Percentiles rank a stretch among this genome's conserved stretches.
Evolutionary conservation across 108 stramenopile species (phyloP).

Genomic region (Nitzschia putrida): DNA sequence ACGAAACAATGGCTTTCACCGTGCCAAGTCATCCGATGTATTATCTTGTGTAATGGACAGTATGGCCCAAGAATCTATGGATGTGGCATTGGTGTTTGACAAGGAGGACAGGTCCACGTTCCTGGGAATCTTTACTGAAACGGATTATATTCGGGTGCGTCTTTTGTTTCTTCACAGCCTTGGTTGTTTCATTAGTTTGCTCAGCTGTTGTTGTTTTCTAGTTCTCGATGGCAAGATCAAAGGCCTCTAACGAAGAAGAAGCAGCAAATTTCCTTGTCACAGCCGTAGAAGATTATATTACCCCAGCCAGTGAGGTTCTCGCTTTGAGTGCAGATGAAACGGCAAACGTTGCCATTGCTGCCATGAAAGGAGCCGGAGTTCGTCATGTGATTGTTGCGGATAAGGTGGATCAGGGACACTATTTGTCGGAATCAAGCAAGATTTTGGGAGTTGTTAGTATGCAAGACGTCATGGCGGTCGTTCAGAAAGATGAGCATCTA

Average conservation of each 20-base stretch:
- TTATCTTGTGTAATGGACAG: slow-evolving; percentile 82
- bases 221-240: slow-evolving; percentile 73
- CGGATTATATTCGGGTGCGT: slow-evolving; percentile 83
- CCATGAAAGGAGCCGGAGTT: slow-evolving; percentile 71
- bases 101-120: slow-evolving; percentile 47
- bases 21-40: slow-evolving; percentile 54
- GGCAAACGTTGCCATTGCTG: slow-evolving; percentile 74
- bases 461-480: slow-evolving; percentile 76
- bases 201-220: slow-evolving; percentile 3
- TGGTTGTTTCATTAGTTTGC: slow-evolving; percentile 30
- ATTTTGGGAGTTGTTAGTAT: slow-evolving; percentile 77
- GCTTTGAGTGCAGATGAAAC: slow-evolving; percentile 54
- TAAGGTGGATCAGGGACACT: slow-evolving; percentile 21
- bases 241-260: slow-evolving; percentile 57
- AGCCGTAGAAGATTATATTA: slow-evolving; percentile 69
- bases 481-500: slow-evolving; percentile 80
- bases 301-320: slow-evolving; percentile 59
- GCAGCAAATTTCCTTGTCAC: slow-evolving; percentile 69
- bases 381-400: slow-evolving; percentile 75
- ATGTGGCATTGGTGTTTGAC: slow-evolving; percentile 76
- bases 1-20: slow-evolving; percentile 56
- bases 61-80: slow-evolving; percentile 49
- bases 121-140: slow-evolving; percentile 88
- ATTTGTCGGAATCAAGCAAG: slow-evolving; percentile 3
- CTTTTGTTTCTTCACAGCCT: neutral